A percentile compares a stretch with the other conserved stretches of the same genome.
These are phyloP conservation scores for Teunomyces stri DNA, from an alignment of 805 yeast species.

Conservation along the genomic window DNA sequence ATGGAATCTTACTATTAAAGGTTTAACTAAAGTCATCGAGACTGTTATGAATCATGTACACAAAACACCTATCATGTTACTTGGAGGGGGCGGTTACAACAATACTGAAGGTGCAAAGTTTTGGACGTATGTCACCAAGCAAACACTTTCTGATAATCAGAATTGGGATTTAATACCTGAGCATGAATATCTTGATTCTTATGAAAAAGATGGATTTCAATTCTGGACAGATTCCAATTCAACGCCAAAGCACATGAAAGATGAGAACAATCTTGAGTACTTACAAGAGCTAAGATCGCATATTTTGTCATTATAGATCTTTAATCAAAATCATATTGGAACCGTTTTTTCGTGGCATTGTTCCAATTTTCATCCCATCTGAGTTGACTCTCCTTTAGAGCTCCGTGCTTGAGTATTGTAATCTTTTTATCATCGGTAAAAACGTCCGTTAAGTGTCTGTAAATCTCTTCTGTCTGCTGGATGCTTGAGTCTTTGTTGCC, in stretches of 20 bases:
- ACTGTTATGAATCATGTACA: slow-evolving; percentile 21
- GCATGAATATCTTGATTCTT: slow-evolving; percentile 41
- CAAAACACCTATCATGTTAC: slow-evolving; percentile 40
- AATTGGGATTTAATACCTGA: slow-evolving; percentile 53
- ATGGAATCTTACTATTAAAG: slow-evolving; percentile 66
- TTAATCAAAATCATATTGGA: slow-evolving; percentile 18
- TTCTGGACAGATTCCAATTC: slow-evolving; percentile 45
- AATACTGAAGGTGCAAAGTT: slow-evolving; percentile 59
- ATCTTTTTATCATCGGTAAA: slow-evolving; percentile 31
- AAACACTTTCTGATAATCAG: slow-evolving; percentile 14
- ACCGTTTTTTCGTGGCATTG: slow-evolving; percentile 35
- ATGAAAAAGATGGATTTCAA: slow-evolving; percentile 43
- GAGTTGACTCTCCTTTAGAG: slow-evolving; percentile 60
- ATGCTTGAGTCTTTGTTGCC: slow-evolving; percentile 8
- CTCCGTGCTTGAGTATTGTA: slow-evolving; percentile 58
- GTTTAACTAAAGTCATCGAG: slow-evolving; percentile 38
- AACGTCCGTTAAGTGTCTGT: slow-evolving; percentile 22
- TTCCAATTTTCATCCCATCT: slow-evolving; percentile 82
- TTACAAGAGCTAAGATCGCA: slow-evolving; percentile 20
- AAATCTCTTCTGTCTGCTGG: slow-evolving; percentile 23
- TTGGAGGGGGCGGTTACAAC: slow-evolving; percentile 82
- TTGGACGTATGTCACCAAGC: slow-evolving; percentile 48
- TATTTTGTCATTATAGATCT: slow-evolving; percentile 13
- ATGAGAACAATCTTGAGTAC: slow-evolving; percentile 26
- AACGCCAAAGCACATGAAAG: slow-evolving; percentile 23